These are phyloP conservation scores for Hemileia vastatrix DNA, from an alignment of 1,284 basidiomycete species.

Conservation along the genomic window DNA sequence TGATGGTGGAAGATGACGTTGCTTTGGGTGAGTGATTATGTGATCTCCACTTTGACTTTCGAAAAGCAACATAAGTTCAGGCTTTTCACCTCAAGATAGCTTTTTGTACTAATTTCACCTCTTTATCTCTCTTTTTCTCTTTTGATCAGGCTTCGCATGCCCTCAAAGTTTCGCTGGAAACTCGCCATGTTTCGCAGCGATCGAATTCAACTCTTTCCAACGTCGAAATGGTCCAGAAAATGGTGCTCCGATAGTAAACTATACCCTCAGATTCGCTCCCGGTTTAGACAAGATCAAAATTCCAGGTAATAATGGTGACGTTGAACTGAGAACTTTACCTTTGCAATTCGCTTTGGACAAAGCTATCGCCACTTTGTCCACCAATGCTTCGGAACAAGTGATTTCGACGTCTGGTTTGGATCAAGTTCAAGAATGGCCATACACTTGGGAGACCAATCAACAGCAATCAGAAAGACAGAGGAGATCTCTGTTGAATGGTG, in stretches of 20 bases:
- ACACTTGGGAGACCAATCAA: conserved; percentile 57
- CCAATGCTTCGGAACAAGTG: conserved; percentile 52
- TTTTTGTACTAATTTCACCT: conserved; percentile 55
- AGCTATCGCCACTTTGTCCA: conserved; percentile 57
- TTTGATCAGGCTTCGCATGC: conserved; percentile 52
- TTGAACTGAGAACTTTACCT: conserved; percentile 59
- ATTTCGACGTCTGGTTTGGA: conserved; percentile 52
- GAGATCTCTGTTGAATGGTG: conserved; percentile 41
- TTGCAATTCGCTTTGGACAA: conserved; percentile 67
- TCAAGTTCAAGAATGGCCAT: conserved; percentile 65
- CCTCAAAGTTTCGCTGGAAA: conserved; percentile 62
- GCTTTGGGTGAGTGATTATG: conserved; percentile 52
- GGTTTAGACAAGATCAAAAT: conserved; percentile 60
- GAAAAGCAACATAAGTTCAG: conserved; percentile 54
- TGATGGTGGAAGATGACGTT: conserved; percentile 17
- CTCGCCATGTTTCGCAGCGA: conserved; percentile 61
- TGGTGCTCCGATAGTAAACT: conserved; percentile 50
- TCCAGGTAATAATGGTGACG: conserved; percentile 56
- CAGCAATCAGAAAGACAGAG: conserved; percentile 55
- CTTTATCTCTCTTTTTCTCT: conserved; percentile 50
- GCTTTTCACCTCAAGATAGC: conserved; percentile 51
- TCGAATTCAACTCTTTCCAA: conserved; percentile 59
- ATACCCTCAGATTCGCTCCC: conserved; percentile 60
- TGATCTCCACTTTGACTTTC: conserved; percentile 56
- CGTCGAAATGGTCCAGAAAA: conserved; percentile 12